Conservation (phyloP, 257 asterid genomes). For the Solanum acaule region DNA sequence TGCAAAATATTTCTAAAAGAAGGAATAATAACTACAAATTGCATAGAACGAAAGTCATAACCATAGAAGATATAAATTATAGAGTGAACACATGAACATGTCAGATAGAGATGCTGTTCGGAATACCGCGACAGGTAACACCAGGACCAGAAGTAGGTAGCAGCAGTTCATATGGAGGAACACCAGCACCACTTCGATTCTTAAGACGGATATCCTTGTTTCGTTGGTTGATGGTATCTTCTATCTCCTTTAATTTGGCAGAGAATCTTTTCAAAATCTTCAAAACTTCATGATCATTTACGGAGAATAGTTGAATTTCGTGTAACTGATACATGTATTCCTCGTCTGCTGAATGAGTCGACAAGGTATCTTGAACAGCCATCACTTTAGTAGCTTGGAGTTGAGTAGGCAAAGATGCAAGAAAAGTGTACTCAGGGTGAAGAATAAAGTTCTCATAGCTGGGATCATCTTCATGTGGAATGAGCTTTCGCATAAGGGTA, state of each 20-base stretch:
- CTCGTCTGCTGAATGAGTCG: constrained; percentile 84
- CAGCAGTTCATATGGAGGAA: constrained; percentile 82
- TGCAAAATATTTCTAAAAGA: neutral
- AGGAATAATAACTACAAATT: neutral
- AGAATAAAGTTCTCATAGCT: constrained; percentile 53
- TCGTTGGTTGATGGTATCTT: constrained; percentile 48
- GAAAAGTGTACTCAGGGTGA: constrained; percentile 58
- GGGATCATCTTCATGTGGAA: constrained; percentile 43
- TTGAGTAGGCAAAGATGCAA: constrained; percentile 82
- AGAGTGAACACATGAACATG: neutral
- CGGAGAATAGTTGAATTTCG: constrained; percentile 41
- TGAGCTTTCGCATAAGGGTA: constrained; percentile 64
- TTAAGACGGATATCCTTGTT: constrained; percentile 42
- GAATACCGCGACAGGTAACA: constrained; percentile 80
- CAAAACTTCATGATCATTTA: constrained; percentile 56
- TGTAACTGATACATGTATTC: constrained; percentile 71
- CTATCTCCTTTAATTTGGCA: constrained; percentile 53
- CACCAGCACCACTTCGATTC: constrained; percentile 80
- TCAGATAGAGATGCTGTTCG: constrained; percentile 82
- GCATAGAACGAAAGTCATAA: neutral
- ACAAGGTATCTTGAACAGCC: constrained; percentile 90
- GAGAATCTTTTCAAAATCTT: constrained; percentile 45
- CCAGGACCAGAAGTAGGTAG: constrained; percentile 73
- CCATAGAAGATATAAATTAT: neutral
- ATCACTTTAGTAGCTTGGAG: constrained; percentile 90